A percentile compares a stretch with the other conserved stretches of the same genome.
Conservation (phyloP, 257 asterid species). For the Solanum arcanum region DNA sequence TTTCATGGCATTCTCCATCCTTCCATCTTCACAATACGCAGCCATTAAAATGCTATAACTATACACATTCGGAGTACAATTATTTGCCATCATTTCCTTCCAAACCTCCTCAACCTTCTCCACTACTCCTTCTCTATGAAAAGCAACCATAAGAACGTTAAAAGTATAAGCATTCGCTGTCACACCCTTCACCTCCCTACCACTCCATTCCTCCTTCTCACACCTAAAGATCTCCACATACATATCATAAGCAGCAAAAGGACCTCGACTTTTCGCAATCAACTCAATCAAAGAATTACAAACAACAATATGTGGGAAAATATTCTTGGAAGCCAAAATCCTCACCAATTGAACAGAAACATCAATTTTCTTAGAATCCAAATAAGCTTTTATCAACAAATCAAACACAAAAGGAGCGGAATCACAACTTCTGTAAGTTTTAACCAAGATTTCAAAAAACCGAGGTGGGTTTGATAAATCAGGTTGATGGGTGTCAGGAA, state of each 20-base stretch:
- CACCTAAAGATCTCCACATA: slow-evolving; percentile 35
- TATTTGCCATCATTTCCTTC: slow-evolving; percentile 40
- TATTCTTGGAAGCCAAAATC: slow-evolving; percentile 42
- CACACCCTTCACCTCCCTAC: neutral
- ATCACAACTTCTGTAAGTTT: slow-evolving; percentile 56
- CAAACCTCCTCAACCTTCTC: slow-evolving; percentile 62
- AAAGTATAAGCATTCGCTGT: slow-evolving; percentile 24
- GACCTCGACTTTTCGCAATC: slow-evolving; percentile 35
- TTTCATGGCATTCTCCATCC: slow-evolving; percentile 47
- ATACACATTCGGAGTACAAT: slow-evolving; percentile 45
- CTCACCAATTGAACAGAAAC: slow-evolving; percentile 36
- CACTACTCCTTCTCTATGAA: slow-evolving; percentile 56
- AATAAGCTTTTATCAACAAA: slow-evolving; percentile 51
- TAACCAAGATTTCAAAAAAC: slow-evolving; percentile 50
- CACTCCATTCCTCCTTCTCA: neutral
- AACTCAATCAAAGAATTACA: slow-evolving; percentile 59
- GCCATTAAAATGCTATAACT: slow-evolving; percentile 52
- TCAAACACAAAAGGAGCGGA: slow-evolving; percentile 92
- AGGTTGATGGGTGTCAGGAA: slow-evolving; percentile 19
- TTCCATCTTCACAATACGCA: slow-evolving; percentile 37
- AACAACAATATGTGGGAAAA: slow-evolving; percentile 29
- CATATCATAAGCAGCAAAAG: slow-evolving; percentile 51
- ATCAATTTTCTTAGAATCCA: slow-evolving; percentile 61
- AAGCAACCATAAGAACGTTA: slow-evolving; percentile 55
- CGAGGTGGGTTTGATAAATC: slow-evolving; percentile 10